Evolutionary conservation across 495 filamentous ascomycete genomes (phyloP).

Genomic region (Xylaria grammica): DNA sequence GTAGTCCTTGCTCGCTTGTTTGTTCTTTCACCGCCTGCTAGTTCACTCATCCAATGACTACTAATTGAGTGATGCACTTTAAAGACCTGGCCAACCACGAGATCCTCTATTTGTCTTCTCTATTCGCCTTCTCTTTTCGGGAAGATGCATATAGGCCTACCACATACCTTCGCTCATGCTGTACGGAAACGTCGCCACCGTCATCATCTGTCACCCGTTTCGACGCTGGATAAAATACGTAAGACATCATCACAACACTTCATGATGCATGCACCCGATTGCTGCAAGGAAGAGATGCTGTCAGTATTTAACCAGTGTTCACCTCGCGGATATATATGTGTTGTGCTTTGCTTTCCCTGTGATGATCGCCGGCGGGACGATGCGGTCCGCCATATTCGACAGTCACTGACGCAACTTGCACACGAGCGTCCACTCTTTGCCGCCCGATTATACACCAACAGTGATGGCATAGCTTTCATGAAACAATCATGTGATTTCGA

Average conservation of each 20-base stretch:
- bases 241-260: conserved; percentile 8
- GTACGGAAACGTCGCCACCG: conserved; percentile 19
- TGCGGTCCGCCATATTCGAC: conserved; percentile 33
- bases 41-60: background rate
- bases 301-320: conserved; percentile 43
- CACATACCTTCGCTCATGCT: conserved; percentile 14
- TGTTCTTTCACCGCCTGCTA: background rate
- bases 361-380: conserved; percentile 29
- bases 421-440: conserved; percentile 39
- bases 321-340: conserved; percentile 41
- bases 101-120: background rate
- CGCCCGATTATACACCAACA: conserved; percentile 36
- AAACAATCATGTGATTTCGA: conserved; percentile 32
- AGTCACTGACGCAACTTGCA: conserved; percentile 32
- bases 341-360: conserved; percentile 43
- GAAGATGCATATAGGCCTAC: conserved; percentile 23
- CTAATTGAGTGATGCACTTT: background rate
- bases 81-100: background rate
- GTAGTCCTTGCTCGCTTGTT: background rate
- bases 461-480: conserved; percentile 32
- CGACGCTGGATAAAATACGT: conserved; percentile 12
- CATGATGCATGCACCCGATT: conserved; percentile 13
- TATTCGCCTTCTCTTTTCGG: background rate
- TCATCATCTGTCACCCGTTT: background rate
- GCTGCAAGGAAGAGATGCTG: conserved; percentile 29